These are phyloP conservation scores for Suhomyces ambrosiae DNA, from an alignment of 1,139 yeast species.

Conservation along the genomic window DNA sequence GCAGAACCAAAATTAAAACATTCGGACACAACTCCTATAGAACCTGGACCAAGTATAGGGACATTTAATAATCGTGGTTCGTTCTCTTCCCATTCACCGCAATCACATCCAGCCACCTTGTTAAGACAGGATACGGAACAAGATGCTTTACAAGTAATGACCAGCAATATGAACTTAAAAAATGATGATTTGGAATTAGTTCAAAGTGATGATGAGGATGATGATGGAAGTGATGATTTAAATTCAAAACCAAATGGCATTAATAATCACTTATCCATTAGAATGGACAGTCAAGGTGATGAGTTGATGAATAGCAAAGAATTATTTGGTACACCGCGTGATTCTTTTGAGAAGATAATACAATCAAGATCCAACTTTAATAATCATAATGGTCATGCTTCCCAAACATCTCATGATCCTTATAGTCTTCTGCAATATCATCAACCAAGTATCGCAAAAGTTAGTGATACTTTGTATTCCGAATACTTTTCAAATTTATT, in stretches of 20 bases:
- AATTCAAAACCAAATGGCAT: conserved; percentile 12
- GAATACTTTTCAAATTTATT: conserved; percentile 43
- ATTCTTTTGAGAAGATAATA: conserved; percentile 40
- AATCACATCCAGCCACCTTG: conserved; percentile 24
- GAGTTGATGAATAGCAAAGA: conserved; percentile 46
- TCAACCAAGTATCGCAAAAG: conserved; percentile 22
- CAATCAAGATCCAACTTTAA: conserved; percentile 14
- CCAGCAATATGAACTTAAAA: conserved; percentile 37
- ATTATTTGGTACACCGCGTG: conserved; percentile 47
- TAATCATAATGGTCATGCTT: conserved; percentile 10
- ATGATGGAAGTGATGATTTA: conserved; percentile 20
- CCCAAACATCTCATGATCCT: conserved; percentile 19
- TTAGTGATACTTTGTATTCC: conserved; percentile 29
- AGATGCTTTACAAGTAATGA: conserved; percentile 41
- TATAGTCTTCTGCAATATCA: conserved; percentile 25
- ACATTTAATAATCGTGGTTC: conserved; percentile 27
- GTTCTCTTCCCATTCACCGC: conserved; percentile 16
- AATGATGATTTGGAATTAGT: conserved; percentile 44
- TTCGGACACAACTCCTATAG: conserved; percentile 38
- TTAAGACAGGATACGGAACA: conserved; percentile 48
- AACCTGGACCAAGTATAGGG: conserved; percentile 32
- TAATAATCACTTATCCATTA: conserved; percentile 8
- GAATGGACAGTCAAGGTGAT: conserved; percentile 26
- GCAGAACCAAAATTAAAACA: conserved; percentile 32
- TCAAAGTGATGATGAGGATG: conserved; percentile 37